phyloP scores from a whole-genome alignment of 2,329 filamentous ascomycete species.

The Pseudodiploospora longispora region DNA sequence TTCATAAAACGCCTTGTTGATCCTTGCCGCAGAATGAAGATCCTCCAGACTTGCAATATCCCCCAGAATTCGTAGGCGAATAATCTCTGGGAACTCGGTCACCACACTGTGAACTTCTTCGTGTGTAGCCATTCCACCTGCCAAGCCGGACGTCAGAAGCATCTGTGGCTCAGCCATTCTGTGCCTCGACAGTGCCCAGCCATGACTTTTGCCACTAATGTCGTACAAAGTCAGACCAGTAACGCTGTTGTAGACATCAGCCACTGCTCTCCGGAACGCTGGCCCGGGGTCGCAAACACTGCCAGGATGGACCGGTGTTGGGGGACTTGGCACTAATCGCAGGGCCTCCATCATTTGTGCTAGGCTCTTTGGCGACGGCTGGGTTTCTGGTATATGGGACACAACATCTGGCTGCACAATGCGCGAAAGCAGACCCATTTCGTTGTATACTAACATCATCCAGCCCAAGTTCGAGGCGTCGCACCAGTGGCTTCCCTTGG shows the following conservation, averaged over 20 bases:
- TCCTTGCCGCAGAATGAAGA: conserved; percentile 33
- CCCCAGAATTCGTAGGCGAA: conserved; percentile 33
- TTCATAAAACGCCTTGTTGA: conserved; percentile 34
- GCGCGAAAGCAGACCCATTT: conserved; percentile 35
- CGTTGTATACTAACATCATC: conserved; percentile 43
- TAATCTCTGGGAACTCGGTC: conserved; percentile 25
- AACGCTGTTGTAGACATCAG: conserved; percentile 44
- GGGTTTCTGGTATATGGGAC: conserved; percentile 14
- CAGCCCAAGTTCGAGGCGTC: conserved; percentile 47
- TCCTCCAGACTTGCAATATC: conserved; percentile 33
- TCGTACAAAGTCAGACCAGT: conserved; percentile 40
- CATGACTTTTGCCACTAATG: conserved; percentile 38
- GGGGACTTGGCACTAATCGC: conserved; percentile 35
- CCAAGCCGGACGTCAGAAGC: conserved; percentile 19
- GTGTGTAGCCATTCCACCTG: conserved; percentile 22
- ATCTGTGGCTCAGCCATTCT: conserved; percentile 27
- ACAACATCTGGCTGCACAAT: conserved; percentile 27
- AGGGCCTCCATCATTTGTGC: conserved; percentile 37
- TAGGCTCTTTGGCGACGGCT: conserved; percentile 30
- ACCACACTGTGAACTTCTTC: conserved; percentile 25
- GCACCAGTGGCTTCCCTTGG: conserved; percentile 40
- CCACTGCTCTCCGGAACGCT: conserved; percentile 37
- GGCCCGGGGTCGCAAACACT: conserved; percentile 43
- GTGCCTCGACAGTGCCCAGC: conserved; percentile 40
- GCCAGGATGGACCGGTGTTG: conserved; percentile 30